Base-by-base conservation (phyloP, 768 basidiomycete species). In the Suillus fuscotomentosus region DNA sequence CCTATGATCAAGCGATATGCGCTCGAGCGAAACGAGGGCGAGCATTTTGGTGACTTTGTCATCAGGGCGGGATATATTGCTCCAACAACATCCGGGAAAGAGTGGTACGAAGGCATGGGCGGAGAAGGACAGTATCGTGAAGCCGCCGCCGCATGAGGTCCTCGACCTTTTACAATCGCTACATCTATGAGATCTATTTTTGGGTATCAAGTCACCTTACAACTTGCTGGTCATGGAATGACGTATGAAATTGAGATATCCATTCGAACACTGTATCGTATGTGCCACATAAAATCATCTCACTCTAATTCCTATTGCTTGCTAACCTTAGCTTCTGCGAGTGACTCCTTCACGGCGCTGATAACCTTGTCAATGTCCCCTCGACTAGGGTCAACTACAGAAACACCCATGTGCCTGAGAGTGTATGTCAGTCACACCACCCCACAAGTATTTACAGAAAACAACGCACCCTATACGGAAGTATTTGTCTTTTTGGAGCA, bases 1-100 rank as follows among this genome's bases (percentile, higher is more conserved):
- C 96, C 95, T 0, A 95, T 99, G 92, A 97, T 99, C 84, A 95
- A 94, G 77, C 83, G 85, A 64, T 99, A 95, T 74, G 94, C 97
- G 0, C 80, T 91, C 34, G 95, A 98, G 76, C 83, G 97, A 54
- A 78, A 82, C 4, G 88, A 92, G 10, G 95, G 93, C 38, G 97
- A 99, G 77, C 89, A 81, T 63, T 99, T 99, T 71, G 97, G 97
- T 39, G 97, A 99, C 77, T 99, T 92, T 75, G 93, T 94, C 39
- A 91, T 99, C 67, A 84, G 97, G 55, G 90, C 87, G 31, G 95
- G 96, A 51, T 95, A 96, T 71, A 95, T 99, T 68, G 84, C 92
- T 42, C 84, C 91, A 2, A 95, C 93, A 0, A 91, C 87, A 1
- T 85, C 88, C 43, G 96, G 96, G 20, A 91, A 84, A 70, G 81